These are phyloP conservation scores for Dipodascus geniculatus DNA, from an alignment of 805 yeast genomes.

Conservation along the genomic window DNA sequence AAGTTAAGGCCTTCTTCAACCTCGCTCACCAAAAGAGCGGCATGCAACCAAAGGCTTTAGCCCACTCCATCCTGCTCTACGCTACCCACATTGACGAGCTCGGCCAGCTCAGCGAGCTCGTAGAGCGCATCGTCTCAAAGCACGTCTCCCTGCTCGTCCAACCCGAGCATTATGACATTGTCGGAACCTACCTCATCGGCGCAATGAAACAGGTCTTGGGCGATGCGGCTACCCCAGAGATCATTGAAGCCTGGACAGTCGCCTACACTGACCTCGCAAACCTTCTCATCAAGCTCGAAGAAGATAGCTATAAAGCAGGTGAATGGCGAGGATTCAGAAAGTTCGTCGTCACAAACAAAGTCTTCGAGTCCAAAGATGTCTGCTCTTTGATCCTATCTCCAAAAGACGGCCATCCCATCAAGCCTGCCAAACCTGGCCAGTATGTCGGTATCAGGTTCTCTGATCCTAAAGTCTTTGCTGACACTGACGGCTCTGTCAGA, in stretches of 20 bases:
- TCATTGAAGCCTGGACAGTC: conserved; percentile 49
- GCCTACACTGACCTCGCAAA: conserved; percentile 59
- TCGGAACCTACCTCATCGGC: conserved; percentile 43
- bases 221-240: conserved; percentile 44
- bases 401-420: conserved; percentile 26
- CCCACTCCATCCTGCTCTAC: conserved; percentile 47
- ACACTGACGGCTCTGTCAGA: conserved; percentile 26
- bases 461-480: conserved; percentile 26
- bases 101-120: conserved; percentile 40
- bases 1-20: conserved; percentile 51
- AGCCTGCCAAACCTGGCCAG: conserved; percentile 32
- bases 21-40: conserved; percentile 40
- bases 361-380: conserved; percentile 36
- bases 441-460: conserved; percentile 29
- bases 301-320: conserved; percentile 31
- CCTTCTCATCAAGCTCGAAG: conserved; percentile 45
- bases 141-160: conserved; percentile 53
- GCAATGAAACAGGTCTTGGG: conserved; percentile 48
- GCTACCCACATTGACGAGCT: conserved; percentile 54
- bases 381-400: conserved; percentile 42
- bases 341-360: conserved; percentile 34
- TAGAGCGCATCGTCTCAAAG: conserved; percentile 48
- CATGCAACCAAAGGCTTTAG: conserved; percentile 53
- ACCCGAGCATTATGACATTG: conserved; percentile 57
- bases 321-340: conserved; percentile 51